Conservation (phyloP, 169 alveolate genomes). For the Eimeria praecox region DNA sequence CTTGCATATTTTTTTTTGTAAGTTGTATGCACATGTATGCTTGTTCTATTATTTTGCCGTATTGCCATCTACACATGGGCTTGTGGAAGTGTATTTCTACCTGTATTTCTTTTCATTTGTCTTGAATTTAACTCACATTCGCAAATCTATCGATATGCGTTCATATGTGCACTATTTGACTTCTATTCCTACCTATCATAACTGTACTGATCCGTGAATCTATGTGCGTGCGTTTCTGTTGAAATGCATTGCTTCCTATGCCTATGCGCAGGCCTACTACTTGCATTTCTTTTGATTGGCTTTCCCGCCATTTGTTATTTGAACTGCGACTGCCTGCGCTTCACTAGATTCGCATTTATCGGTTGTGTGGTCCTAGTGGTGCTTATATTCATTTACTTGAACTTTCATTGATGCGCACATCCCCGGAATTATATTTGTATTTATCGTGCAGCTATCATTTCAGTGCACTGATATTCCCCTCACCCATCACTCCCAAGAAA, state of each 20-base stretch:
- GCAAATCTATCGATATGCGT: neutral
- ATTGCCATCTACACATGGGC: neutral
- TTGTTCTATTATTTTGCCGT: neutral
- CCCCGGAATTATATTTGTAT: neutral
- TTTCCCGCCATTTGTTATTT: too few relatives aligned
- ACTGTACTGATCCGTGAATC: neutral
- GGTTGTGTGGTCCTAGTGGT: too few relatives aligned
- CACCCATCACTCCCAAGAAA: slow-evolving; percentile 65
- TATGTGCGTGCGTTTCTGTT: neutral
- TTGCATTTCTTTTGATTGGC: neutral
- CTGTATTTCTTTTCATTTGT: neutral
- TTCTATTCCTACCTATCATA: neutral
- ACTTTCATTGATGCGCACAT: neutral
- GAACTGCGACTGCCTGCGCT: neutral
- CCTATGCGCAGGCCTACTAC: neutral
- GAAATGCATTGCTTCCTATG: neutral
- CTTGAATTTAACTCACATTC: neutral
- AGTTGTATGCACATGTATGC: neutral
- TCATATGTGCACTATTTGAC: neutral
- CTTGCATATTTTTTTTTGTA: neutral
- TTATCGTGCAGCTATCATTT: neutral
- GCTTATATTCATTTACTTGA: neutral
- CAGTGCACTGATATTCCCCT: neutral
- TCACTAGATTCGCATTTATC: neutral
- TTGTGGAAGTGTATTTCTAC: neutral